These are phyloP conservation scores for Eutypella sp. DNA, from an alignment of 2,329 filamentous ascomycete species.

Conservation along the genomic window DNA sequence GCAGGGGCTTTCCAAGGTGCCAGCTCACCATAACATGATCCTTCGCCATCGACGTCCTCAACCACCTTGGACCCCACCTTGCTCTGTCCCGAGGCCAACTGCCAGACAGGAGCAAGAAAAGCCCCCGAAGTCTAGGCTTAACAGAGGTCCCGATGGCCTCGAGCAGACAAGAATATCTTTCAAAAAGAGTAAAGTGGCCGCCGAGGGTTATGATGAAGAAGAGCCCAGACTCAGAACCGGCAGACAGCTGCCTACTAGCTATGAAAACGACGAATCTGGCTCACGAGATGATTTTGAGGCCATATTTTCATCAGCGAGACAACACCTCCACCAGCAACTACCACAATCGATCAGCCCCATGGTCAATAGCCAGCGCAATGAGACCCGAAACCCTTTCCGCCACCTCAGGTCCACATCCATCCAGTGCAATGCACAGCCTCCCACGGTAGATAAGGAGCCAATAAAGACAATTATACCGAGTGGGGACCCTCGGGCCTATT, in stretches of 20 bases:
- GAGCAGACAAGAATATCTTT: slow-evolving; percentile 24
- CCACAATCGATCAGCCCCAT: slow-evolving; percentile 6
- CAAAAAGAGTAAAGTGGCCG: slow-evolving; percentile 1
- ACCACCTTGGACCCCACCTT: slow-evolving; percentile 26
- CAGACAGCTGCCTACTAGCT: background rate
- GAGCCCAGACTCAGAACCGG: background rate
- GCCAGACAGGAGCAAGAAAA: background rate
- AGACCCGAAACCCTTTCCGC: slow-evolving; percentile 3
- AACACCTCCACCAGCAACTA: slow-evolving; percentile 12
- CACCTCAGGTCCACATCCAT: slow-evolving; percentile 5
- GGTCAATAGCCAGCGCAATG: background rate
- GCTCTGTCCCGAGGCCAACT: slow-evolving; percentile 13
- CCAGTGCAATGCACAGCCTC: background rate
- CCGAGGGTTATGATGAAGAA: slow-evolving; percentile 4
- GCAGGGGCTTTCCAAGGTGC: background rate
- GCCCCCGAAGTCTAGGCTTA: background rate
- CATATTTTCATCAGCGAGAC: slow-evolving; percentile 10
- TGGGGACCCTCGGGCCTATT: slow-evolving; percentile 27
- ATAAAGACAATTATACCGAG: slow-evolving; percentile 20
- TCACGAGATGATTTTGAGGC: slow-evolving; percentile 5
- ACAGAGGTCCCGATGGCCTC: slow-evolving; percentile 6
- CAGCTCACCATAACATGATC: slow-evolving; percentile 2
- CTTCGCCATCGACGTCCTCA: slow-evolving; percentile 9
- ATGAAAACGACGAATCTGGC: background rate
- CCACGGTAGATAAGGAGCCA: slow-evolving; percentile 15